Evolutionary conservation across 2,329 filamentous ascomycete species (phyloP).

Genomic region (Coniochaeta hoffmannii): DNA sequence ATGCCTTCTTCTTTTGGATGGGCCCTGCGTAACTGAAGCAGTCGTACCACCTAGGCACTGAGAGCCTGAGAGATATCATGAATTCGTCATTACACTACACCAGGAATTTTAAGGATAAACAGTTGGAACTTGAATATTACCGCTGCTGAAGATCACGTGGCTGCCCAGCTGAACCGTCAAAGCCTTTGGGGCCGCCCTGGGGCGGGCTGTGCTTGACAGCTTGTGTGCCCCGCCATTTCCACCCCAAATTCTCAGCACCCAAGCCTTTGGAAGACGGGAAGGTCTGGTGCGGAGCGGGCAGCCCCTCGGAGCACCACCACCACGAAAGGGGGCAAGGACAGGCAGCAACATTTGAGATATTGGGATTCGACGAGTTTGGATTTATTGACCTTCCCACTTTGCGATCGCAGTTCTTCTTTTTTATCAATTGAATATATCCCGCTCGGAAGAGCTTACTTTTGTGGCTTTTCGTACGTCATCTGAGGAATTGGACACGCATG

Average conservation of each 20-base stretch:
- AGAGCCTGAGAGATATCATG: no score
- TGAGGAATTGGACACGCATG: neutral
- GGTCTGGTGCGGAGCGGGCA: neutral
- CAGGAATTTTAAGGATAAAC: no score
- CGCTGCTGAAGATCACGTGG: conserved; percentile 3
- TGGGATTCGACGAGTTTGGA: conserved; percentile 6
- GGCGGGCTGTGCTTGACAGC: neutral
- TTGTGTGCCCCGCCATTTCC: neutral
- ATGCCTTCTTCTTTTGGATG: no score
- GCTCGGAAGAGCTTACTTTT: neutral
- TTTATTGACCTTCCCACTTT: no score
- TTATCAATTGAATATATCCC: neutral
- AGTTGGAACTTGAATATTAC: no score
- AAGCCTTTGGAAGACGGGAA: neutral
- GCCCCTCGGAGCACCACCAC: neutral
- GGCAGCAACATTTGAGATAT: conserved; percentile 5
- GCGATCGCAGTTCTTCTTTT: no score
- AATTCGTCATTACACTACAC: no score
- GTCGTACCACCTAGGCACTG: no score
- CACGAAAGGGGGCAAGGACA: neutral
- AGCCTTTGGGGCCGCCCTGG: neutral
- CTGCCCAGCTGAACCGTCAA: neutral
- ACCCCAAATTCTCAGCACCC: neutral
- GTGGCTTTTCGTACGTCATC: neutral
- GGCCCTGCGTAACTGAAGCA: no score